Conservation (phyloP, 345 rosid species). For the Xanthoceras sorbifolium region DNA sequence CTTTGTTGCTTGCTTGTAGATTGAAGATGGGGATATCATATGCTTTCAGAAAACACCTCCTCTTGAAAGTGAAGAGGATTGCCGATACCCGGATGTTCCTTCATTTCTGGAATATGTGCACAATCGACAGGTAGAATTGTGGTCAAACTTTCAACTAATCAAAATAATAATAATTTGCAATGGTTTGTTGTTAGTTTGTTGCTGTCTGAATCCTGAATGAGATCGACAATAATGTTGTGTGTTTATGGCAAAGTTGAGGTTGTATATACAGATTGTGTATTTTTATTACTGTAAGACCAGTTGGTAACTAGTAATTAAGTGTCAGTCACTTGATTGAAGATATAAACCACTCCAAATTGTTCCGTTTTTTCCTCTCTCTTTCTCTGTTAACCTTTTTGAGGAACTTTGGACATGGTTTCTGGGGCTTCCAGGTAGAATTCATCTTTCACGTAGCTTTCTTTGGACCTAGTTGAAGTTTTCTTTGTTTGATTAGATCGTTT, state of each 20-base stretch:
- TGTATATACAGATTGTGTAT: not conserved
- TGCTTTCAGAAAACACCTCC: constrained; percentile 82
- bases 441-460: not conserved
- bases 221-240: not conserved
- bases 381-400: not conserved
- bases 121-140: constrained; percentile 77
- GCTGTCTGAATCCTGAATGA: not conserved
- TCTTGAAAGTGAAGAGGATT: constrained; percentile 52
- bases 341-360: not conserved
- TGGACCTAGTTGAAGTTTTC: not conserved
- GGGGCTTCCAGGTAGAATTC: not conserved
- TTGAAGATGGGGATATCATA: constrained; percentile 97
- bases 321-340: not conserved
- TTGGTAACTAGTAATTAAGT: not conserved
- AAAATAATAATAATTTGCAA: not conserved
- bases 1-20: constrained; percentile 36
- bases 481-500: constrained; percentile 5
- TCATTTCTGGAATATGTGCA: constrained; percentile 91
- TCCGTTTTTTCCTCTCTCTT: not conserved
- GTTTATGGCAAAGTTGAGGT: not conserved
- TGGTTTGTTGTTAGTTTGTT: constrained; percentile 11
- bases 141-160: constrained; percentile 12
- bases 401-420: not conserved
- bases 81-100: constrained; percentile 74
- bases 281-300: not conserved